Evolutionary conservation across 768 basidiomycete genomes (phyloP).

Genomic region (Pholiota molesta): DNA sequence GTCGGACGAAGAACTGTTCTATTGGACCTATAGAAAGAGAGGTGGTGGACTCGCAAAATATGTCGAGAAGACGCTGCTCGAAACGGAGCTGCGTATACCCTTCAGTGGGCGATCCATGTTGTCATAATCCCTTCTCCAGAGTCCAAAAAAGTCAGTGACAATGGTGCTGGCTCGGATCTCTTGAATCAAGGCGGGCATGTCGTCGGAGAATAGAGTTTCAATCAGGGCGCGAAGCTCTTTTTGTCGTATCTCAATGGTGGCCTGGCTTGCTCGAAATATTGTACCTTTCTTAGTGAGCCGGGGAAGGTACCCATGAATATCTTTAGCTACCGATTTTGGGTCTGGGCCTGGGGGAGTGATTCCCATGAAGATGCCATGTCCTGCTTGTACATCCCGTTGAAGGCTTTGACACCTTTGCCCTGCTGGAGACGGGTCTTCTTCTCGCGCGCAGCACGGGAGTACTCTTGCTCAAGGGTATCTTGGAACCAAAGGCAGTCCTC

Average conservation of each 20-base stretch:
- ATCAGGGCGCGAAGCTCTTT: constrained; percentile 63
- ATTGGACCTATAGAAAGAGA: constrained; percentile 16
- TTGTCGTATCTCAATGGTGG: constrained; percentile 65
- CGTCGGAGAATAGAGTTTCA: constrained; percentile 56
- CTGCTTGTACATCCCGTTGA: constrained; percentile 65
- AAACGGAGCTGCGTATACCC: constrained; percentile 44
- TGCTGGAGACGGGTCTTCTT: constrained; percentile 69
- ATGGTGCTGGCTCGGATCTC: constrained; percentile 62
- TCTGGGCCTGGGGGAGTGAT: constrained; percentile 85
- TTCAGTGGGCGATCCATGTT: constrained; percentile 45
- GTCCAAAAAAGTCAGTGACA: constrained; percentile 78
- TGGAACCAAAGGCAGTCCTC: constrained; percentile 84
- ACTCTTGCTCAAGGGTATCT: constrained; percentile 67
- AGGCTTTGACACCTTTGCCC: constrained; percentile 77
- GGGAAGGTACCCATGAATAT: constrained; percentile 70
- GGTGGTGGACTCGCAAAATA: constrained; percentile 55
- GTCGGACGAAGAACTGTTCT: constrained; percentile 11
- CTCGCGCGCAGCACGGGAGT: constrained; percentile 59
- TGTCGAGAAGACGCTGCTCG: constrained; percentile 57
- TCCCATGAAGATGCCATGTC: constrained; percentile 84
- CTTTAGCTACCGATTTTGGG: constrained; percentile 69
- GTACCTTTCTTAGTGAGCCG: constrained; percentile 71
- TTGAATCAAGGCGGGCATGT: constrained; percentile 64
- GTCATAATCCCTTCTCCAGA: constrained; percentile 76
- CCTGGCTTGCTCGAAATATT: constrained; percentile 71